Conservation (phyloP, 352 stramenopile genomes). For the Pythium vanterpoolii region DNA sequence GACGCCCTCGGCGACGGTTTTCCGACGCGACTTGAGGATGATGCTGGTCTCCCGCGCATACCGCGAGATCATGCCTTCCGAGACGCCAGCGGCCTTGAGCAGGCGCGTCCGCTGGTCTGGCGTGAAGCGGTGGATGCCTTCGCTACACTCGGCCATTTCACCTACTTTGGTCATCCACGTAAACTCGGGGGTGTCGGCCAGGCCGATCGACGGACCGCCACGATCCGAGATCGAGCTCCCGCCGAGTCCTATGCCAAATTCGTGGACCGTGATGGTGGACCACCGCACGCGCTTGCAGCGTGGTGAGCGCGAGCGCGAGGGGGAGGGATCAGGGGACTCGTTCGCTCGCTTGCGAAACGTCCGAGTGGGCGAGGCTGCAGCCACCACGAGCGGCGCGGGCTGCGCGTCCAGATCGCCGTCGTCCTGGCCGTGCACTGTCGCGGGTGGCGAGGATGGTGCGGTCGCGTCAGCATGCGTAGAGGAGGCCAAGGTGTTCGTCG, state of each 20-base stretch:
- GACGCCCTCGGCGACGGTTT: conserved; percentile 26
- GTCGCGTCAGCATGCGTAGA: neutral
- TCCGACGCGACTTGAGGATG: conserved; percentile 39
- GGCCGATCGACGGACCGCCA: conserved; percentile 38
- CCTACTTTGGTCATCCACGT: conserved; percentile 48
- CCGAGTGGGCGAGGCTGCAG: neutral
- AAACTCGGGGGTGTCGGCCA: conserved; percentile 40
- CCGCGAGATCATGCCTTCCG: conserved; percentile 40
- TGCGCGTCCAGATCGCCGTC: conserved; percentile 2
- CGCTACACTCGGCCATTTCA: conserved; percentile 45
- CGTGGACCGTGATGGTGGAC: conserved; percentile 46
- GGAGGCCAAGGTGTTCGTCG: neutral
- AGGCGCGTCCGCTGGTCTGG: conserved; percentile 31
- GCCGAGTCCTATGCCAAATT: conserved; percentile 42
- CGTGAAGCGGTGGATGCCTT: conserved; percentile 45
- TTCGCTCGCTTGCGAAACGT: conserved; percentile 4
- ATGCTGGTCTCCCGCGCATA: conserved; percentile 46
- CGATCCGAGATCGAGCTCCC: conserved; percentile 38
- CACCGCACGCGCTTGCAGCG: conserved; percentile 34
- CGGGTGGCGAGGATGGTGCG: neutral
- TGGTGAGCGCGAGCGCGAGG: no score
- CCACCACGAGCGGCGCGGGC: neutral
- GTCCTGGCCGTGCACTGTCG: neutral
- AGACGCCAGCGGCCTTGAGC: conserved; percentile 33
- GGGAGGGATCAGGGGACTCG: conserved; percentile 1